These are phyloP conservation scores for Melastoma malabathricum DNA, from an alignment of 345 rosid genomes.

Conservation along the genomic window DNA sequence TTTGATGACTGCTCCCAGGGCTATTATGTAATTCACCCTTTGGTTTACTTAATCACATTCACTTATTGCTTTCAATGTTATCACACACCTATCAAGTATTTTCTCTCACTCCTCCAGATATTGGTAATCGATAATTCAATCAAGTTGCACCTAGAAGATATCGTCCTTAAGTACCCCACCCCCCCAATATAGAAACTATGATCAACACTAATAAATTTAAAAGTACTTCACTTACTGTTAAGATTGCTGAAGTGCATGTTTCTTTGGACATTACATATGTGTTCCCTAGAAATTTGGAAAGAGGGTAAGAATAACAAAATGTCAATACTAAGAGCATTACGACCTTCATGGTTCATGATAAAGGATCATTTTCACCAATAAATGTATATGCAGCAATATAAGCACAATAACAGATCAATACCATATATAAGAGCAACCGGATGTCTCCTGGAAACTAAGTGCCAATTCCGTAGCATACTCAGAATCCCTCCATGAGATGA, in stretches of 20 bases:
- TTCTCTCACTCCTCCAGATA: not conserved
- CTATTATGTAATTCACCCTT: no score
- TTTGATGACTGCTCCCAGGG: no score
- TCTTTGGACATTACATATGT: conserved; percentile 72
- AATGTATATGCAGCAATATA: not conserved
- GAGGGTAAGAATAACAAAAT: conserved; percentile 1
- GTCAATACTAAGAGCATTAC: not conserved
- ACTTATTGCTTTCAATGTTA: no score
- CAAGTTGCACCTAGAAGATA: not conserved
- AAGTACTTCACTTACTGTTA: conserved; percentile 47
- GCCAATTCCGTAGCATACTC: conserved; percentile 84
- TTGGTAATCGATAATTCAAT: no score
- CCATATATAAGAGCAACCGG: conserved; percentile 94
- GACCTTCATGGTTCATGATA: not conserved
- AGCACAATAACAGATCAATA: conserved; percentile 7
- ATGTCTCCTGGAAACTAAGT: conserved; percentile 87
- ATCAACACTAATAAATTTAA: not conserved
- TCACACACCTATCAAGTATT: no score
- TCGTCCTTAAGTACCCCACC: not conserved
- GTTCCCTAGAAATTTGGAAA: conserved; percentile 38
- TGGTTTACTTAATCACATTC: no score
- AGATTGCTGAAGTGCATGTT: conserved; percentile 67
- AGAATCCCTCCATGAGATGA: conserved; percentile 97
- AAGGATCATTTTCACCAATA: no score
- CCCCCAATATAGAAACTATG: not conserved